phyloP scores from a whole-genome alignment of 768 basidiomycete genomes.

The Pluteus cervinus region DNA sequence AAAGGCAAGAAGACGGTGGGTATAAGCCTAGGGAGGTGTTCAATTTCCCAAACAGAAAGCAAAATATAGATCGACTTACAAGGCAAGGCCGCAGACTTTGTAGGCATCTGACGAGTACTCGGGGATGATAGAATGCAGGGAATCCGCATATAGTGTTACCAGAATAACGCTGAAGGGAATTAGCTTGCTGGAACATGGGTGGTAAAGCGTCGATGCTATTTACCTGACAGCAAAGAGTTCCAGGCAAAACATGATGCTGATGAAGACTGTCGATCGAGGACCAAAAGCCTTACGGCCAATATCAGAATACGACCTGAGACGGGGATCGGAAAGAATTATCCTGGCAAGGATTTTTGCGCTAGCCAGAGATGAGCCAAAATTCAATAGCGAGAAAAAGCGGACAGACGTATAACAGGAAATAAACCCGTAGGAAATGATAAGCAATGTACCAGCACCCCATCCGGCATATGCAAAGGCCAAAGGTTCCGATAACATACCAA shows the following conservation, averaged over 20 bases:
- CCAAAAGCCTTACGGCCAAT: slow-evolving; percentile 90
- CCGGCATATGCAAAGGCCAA: slow-evolving; percentile 90
- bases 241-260: slow-evolving; percentile 74
- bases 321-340: slow-evolving; percentile 65
- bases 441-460: slow-evolving; percentile 71
- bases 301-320: slow-evolving; percentile 79
- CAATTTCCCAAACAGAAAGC: slow-evolving; percentile 4
- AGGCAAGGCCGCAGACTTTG: slow-evolving; percentile 64
- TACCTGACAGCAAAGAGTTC: slow-evolving; percentile 83
- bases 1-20: slow-evolving; percentile 86
- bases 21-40: slow-evolving; percentile 45
- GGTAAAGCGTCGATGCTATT: slow-evolving; percentile 10
- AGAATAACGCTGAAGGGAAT: slow-evolving; percentile 58
- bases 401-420: slow-evolving; percentile 88
- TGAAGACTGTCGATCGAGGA: slow-evolving; percentile 53
- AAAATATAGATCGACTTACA: slow-evolving; percentile 40
- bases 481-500: slow-evolving; percentile 86
- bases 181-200: not conserved
- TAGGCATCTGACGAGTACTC: slow-evolving; percentile 60
- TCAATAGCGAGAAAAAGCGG: slow-evolving; percentile 2
- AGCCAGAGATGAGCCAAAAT: not conserved
- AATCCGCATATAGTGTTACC: slow-evolving; percentile 88
- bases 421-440: slow-evolving; percentile 73
- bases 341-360: slow-evolving; percentile 85
- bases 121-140: slow-evolving; percentile 69